Evolutionary conservation across 345 rosid species (phyloP), one percentile per base, ranked within the genome.

Genomic region (Eucalyptus sp.): DNA sequence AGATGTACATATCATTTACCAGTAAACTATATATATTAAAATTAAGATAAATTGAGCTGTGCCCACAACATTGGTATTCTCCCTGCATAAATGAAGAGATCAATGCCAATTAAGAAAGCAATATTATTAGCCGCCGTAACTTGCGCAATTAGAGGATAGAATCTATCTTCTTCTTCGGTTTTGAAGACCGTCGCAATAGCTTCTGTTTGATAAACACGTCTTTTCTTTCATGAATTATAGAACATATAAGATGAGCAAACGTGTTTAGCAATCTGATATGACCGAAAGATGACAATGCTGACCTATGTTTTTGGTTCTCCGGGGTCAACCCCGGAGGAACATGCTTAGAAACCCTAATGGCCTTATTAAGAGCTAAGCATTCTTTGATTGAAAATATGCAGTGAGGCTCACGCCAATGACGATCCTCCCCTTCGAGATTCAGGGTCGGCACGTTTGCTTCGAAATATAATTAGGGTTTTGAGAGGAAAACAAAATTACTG

Each of bases 21-120:
- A 1, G 3, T 22, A 22, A 56, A 56, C 27, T 56, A 51, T 0
- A 51, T 5, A 50, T 0, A 15, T 56, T 1, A 8, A 56, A 56
- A 56, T 10, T 5, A 56, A 56, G 62, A 10, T 56, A 24, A 56
- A 56, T 56, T 22, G 66, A 60, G 66, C 16, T 60, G 31, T 60
- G 1, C 80, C 80, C 22, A 33, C 44, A 3, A 33, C 44, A 71
- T 9, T 6, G 13, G 25, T 71, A 71, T 33, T 71, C 81, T 33
- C 13, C 25, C 4, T 1, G 24, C 80, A 31, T 16, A 68, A 71
- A 5, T 9, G 18, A 71, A 71, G 81, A 16, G 24, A 68, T 17
- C 44, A 8, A 68, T 68, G 43, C 80, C 20, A 16, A 68, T 71
- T 3, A 71, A 33, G 44, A 71, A 37, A 33, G 13, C 41, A 71